These are phyloP conservation scores for Annulohypoxylon nitens DNA, from an alignment of 495 filamentous ascomycete species.

Conservation along the genomic window DNA sequence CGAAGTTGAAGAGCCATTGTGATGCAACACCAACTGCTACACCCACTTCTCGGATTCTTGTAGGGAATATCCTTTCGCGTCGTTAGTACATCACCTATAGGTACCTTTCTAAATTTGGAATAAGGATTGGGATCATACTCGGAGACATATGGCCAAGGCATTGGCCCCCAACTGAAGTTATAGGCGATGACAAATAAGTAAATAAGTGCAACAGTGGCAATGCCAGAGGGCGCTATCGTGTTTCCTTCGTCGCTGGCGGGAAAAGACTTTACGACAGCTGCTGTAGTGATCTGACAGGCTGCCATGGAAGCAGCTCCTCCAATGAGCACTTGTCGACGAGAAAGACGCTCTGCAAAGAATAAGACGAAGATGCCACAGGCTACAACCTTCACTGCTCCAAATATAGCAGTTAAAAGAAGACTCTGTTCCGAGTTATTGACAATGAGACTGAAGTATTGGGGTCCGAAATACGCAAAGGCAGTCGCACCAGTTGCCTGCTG, in stretches of 20 bases:
- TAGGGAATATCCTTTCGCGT: conserved; percentile 63
- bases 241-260: conserved; percentile 51
- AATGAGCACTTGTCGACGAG: conserved; percentile 55
- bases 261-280: conserved; percentile 54
- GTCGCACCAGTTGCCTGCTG: conserved; percentile 60
- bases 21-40: conserved; percentile 58
- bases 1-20: conserved; percentile 66
- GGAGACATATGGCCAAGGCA: conserved; percentile 65
- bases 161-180: conserved; percentile 61
- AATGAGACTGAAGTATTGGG: conserved; percentile 64
- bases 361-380: conserved; percentile 58
- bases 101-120: conserved; percentile 37
- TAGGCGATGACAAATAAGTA: conserved; percentile 61
- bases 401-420: conserved; percentile 65
- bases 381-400: conserved; percentile 64
- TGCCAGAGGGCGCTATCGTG: conserved; percentile 55
- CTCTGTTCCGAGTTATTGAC: conserved; percentile 57
- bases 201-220: conserved; percentile 63
- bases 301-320: conserved; percentile 60
- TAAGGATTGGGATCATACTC: conserved; percentile 47
- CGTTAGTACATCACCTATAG: conserved; percentile 52
- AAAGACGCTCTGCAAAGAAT: conserved; percentile 56
- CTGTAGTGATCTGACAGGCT: conserved; percentile 48
- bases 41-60: conserved; percentile 62
- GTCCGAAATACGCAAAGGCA: conserved; percentile 55